phyloP scores from a whole-genome alignment of 2,329 filamentous ascomycete genomes.

The Curvularia sp. region DNA sequence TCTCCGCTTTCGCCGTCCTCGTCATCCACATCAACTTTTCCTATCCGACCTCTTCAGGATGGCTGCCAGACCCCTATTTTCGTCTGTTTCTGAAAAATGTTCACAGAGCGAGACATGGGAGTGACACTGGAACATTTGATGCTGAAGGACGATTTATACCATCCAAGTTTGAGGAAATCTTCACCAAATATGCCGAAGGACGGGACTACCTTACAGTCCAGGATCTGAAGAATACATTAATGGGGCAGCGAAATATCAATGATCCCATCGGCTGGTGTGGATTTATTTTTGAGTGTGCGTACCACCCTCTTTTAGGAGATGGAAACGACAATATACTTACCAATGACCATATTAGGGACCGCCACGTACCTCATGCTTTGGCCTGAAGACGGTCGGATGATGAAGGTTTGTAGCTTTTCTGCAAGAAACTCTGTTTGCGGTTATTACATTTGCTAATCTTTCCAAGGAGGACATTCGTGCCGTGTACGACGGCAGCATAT shows the following conservation, averaged over 20 bases:
- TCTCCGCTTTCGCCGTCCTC: conserved; percentile 54
- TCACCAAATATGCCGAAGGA: conserved; percentile 53
- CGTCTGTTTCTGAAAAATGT: conserved; percentile 52
- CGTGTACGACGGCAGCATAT: conserved; percentile 62
- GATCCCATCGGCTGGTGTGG: conserved; percentile 58
- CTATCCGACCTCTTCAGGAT: conserved; percentile 55
- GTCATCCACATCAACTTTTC: conserved; percentile 60
- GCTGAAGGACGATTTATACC: conserved; percentile 56
- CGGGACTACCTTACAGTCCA: conserved; percentile 50
- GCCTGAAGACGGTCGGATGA: conserved; percentile 63
- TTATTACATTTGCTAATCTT: neutral
- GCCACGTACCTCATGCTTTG: conserved; percentile 62
- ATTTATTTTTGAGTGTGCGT: conserved; percentile 53
- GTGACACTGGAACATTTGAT: conserved; percentile 54
- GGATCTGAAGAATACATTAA: conserved; percentile 51
- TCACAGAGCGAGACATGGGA: conserved; percentile 55
- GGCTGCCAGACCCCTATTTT: conserved; percentile 56
- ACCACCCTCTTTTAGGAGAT: neutral
- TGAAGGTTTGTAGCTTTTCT: conserved; percentile 47
- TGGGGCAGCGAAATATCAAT: conserved; percentile 50
- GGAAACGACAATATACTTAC: neutral
- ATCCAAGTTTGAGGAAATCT: conserved; percentile 58
- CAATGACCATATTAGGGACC: conserved; percentile 43
- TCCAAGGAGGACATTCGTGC: conserved; percentile 59
- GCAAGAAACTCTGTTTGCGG: too few relatives aligned